Evolutionary conservation across 2,329 filamentous ascomycete genomes (phyloP).

Genomic region (Paecilomyces dactylethromorphus): DNA sequence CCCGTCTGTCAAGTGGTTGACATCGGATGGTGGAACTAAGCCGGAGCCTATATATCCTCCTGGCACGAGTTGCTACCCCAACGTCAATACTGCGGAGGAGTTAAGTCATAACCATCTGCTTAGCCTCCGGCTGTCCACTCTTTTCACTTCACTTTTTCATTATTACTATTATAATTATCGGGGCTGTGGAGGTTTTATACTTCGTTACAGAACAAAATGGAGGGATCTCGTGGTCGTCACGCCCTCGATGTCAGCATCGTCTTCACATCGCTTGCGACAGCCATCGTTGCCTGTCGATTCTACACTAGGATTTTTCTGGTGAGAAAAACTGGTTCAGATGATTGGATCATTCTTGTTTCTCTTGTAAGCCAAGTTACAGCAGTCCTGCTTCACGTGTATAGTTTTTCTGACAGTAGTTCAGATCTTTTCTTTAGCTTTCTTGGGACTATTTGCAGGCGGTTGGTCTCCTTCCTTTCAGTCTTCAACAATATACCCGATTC

Average conservation of each 20-base stretch:
- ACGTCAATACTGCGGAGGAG: neutral
- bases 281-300: conserved; percentile 32
- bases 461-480: conserved; percentile 4
- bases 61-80: neutral
- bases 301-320: conserved; percentile 30
- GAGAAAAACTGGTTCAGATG: conserved; percentile 28
- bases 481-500: neutral
- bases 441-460: conserved; percentile 23
- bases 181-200: neutral
- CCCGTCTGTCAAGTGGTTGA: neutral
- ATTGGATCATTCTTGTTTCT: conserved; percentile 31
- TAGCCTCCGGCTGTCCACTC: neutral
- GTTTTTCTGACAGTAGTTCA: conserved; percentile 5
- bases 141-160: neutral
- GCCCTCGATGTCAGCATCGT: conserved; percentile 22
- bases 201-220: conserved; percentile 6
- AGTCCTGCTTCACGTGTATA: neutral
- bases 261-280: conserved; percentile 23
- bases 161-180: neutral
- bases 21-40: neutral
- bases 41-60: neutral
- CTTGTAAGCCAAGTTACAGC: conserved; percentile 16
- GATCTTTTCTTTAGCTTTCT: conserved; percentile 23
- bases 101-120: neutral
- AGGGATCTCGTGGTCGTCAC: conserved; percentile 17